Conservation (phyloP, 2,329 filamentous ascomycete species). For the Graphium sp. region DNA sequence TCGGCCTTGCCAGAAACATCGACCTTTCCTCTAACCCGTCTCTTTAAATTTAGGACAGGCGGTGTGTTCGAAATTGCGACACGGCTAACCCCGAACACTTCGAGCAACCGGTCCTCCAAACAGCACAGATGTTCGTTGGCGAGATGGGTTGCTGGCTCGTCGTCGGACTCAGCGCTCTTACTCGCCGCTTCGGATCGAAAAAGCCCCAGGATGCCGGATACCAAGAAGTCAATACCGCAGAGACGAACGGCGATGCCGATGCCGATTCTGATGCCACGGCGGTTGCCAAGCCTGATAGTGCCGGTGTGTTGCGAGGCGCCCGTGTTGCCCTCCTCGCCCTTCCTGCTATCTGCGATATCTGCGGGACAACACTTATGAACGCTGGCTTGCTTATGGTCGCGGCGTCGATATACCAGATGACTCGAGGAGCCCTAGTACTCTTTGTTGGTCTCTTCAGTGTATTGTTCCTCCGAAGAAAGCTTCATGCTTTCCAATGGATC, state of each 20-base stretch:
- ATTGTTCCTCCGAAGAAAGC: constrained; percentile 63
- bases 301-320: constrained; percentile 51
- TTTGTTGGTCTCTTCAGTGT: constrained; percentile 96
- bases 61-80: constrained; percentile 87
- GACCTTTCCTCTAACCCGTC: neutral
- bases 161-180: constrained; percentile 52
- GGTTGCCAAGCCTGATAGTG: constrained; percentile 32
- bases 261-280: constrained; percentile 12
- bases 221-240: constrained; percentile 38
- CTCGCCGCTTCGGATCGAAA: constrained; percentile 35
- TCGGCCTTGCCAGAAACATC: neutral
- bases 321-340: constrained; percentile 62
- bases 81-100: constrained; percentile 54
- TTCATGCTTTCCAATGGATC: constrained; percentile 84
- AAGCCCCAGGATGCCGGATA: constrained; percentile 39
- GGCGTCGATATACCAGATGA: constrained; percentile 98
- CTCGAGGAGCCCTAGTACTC: constrained; percentile 78
- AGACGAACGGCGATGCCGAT: constrained; percentile 22
- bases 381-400: constrained; percentile 85
- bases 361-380: constrained; percentile 95
- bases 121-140: constrained; percentile 94
- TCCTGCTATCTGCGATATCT: constrained; percentile 85
- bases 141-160: constrained; percentile 96
- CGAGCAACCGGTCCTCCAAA: constrained; percentile 92
- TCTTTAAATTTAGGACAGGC: constrained; percentile 53